These are phyloP conservation scores for Barbarea vulgaris DNA, from an alignment of 345 rosid genomes.

Conservation along the genomic window DNA sequence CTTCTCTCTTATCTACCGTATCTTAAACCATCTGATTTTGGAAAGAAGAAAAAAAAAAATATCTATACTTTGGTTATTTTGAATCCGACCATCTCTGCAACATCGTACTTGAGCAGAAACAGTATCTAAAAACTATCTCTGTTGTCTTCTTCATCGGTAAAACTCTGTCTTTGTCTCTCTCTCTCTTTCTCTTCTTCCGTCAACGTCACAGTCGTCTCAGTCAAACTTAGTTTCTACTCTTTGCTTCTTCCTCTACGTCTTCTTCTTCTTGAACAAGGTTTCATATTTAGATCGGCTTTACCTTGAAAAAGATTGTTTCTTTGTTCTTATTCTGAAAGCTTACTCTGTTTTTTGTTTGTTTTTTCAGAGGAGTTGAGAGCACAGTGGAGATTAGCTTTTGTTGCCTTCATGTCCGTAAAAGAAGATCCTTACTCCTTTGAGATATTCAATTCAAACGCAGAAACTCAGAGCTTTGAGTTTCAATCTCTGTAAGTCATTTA, in stretches of 20 bases:
- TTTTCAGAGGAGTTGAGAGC: constrained; percentile 3
- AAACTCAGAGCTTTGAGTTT: not conserved
- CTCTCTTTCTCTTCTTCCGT: constrained; percentile 10
- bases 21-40: constrained; percentile 32
- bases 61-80: not conserved
- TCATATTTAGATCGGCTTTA: not conserved
- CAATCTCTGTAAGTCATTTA: not conserved
- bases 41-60: not conserved
- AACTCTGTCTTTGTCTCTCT: constrained; percentile 4
- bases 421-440: constrained; percentile 4
- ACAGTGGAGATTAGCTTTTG: not conserved
- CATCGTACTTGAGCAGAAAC: constrained; percentile 39
- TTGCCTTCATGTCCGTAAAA: constrained; percentile 7
- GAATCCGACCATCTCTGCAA: constrained; percentile 41
- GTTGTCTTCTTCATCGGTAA: constrained; percentile 21
- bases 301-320: not conserved
- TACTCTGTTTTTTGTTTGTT: not conserved
- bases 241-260: constrained; percentile 16
- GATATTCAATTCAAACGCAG: not conserved
- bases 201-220: constrained; percentile 8
- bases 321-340: constrained; percentile 1
- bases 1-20: constrained; percentile 2
- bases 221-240: constrained; percentile 25
- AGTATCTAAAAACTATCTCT: constrained; percentile 11
- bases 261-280: constrained; percentile 31